phyloP scores from a whole-genome alignment of 768 basidiomycete species.

The Agrocybe praecox region DNA sequence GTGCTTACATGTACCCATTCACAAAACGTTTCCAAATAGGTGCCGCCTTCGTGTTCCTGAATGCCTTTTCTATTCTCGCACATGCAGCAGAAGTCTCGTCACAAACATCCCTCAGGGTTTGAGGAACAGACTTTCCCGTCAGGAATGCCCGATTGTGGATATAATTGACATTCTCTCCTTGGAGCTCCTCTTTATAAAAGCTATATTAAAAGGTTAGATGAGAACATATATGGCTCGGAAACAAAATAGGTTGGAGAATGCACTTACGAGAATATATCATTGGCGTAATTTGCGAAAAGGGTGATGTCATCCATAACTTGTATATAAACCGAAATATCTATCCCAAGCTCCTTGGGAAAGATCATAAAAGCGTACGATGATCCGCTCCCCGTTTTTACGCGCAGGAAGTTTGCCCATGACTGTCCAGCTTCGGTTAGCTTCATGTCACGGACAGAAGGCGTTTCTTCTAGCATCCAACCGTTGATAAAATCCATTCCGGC shows the following conservation, averaged over 20 bases:
- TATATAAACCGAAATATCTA: constrained; percentile 1
- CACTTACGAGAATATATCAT: constrained; percentile 5
- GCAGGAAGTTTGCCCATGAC: constrained; percentile 5
- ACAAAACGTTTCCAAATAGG: background rate
- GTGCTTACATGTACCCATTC: background rate
- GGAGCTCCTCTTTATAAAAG: constrained; percentile 5
- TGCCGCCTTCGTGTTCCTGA: background rate
- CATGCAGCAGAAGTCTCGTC: background rate
- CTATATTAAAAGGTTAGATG: background rate
- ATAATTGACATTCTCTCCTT: constrained; percentile 1
- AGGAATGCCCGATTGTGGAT: background rate
- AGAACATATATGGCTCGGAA: too few species aligned
- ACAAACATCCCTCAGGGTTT: background rate
- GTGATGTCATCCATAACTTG: constrained; percentile 2
- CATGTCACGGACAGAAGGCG: background rate
- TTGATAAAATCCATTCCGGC: constrained; percentile 5
- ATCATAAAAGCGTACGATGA: constrained; percentile 5
- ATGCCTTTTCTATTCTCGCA: background rate
- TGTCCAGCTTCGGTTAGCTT: background rate
- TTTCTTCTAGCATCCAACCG: background rate
- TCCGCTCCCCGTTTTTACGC: background rate
- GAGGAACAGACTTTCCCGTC: background rate
- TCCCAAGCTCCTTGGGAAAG: background rate
- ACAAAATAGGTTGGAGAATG: background rate
- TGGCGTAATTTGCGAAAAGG: background rate